phyloP scores from a whole-genome alignment of 192 early-diverging fungal species.

The Linnemannia schmuckeri region DNA sequence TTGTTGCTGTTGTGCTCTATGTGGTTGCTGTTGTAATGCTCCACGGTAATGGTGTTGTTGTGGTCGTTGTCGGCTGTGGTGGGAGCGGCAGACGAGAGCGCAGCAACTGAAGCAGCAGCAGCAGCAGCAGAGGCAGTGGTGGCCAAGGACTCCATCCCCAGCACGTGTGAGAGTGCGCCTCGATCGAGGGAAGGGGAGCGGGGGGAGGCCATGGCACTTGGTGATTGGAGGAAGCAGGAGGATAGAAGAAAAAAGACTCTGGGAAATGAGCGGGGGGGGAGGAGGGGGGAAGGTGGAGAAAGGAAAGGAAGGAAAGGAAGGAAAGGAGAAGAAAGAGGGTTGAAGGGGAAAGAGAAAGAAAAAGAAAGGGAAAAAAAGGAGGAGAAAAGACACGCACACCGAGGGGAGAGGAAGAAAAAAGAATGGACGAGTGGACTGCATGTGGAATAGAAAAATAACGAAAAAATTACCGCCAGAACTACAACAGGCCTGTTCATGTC shows the following conservation, averaged over 20 bases:
- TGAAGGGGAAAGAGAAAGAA: neutral
- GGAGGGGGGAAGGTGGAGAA: neutral
- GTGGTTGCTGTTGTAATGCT: neutral
- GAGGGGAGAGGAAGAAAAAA: neutral
- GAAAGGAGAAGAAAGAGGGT: neutral
- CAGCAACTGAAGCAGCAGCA: slow-evolving; percentile 7
- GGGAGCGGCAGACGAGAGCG: slow-evolving; percentile 7
- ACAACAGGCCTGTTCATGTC: neutral
- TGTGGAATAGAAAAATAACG: neutral
- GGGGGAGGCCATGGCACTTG: slow-evolving; percentile 32
- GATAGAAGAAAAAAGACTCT: slow-evolving; percentile 18
- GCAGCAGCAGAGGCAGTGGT: slow-evolving; percentile 4
- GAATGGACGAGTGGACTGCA: neutral
- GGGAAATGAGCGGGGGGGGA: slow-evolving; percentile 6
- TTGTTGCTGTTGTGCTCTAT: neutral
- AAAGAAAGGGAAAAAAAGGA: neutral
- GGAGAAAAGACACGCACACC: neutral
- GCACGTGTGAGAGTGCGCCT: slow-evolving; percentile 15
- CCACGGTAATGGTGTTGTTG: neutral
- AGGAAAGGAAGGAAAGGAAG: neutral
- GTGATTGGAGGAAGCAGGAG: slow-evolving; percentile 15
- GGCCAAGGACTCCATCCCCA: slow-evolving; percentile 26
- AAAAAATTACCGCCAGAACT: neutral
- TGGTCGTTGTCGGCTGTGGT: neutral
- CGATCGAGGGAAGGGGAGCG: slow-evolving; percentile 21